phyloP scores from a whole-genome alignment of 176 grass and related monocot species.

The Zoysia pacifica region DNA sequence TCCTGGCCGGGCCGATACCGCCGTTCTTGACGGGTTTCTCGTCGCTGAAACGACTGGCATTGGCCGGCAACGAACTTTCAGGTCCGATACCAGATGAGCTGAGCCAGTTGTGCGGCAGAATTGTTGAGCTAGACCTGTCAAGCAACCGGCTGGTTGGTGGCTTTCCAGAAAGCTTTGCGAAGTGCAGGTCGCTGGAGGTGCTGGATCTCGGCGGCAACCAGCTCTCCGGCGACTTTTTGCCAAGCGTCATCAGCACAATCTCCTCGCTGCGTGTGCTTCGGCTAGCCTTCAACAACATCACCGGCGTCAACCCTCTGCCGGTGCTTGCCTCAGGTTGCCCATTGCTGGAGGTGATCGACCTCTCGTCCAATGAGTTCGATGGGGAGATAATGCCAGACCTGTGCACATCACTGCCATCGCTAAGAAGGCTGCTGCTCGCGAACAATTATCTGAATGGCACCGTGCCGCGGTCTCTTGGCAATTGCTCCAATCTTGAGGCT shows the following conservation, averaged over 20 bases:
- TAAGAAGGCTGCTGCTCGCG: slow-evolving; percentile 62
- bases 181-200: slow-evolving; percentile 59
- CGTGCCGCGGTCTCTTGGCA: slow-evolving; percentile 52
- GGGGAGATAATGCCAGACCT: slow-evolving; percentile 63
- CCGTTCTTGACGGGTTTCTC: slow-evolving; percentile 47
- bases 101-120: slow-evolving; percentile 58
- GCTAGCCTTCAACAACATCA: slow-evolving; percentile 87
- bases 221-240: slow-evolving; percentile 74
- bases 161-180: slow-evolving; percentile 65
- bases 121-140: slow-evolving; percentile 61
- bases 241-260: slow-evolving; percentile 62
- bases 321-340: slow-evolving; percentile 54
- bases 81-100: slow-evolving; percentile 63
- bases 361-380: slow-evolving; percentile 65
- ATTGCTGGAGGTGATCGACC: slow-evolving; percentile 67
- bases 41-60: slow-evolving; percentile 51
- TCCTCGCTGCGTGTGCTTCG: slow-evolving; percentile 59
- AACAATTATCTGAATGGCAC: slow-evolving; percentile 75
- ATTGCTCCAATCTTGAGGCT: slow-evolving; percentile 68
- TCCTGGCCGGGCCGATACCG: slow-evolving; percentile 56
- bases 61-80: slow-evolving; percentile 62
- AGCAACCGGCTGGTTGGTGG: slow-evolving; percentile 58
- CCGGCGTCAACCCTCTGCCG: slow-evolving; percentile 54
- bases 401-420: slow-evolving; percentile 55
- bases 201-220: slow-evolving; percentile 71